phyloP scores from a whole-genome alignment of 2,329 filamentous ascomycete species.

The Colletotrichum camelliae region DNA sequence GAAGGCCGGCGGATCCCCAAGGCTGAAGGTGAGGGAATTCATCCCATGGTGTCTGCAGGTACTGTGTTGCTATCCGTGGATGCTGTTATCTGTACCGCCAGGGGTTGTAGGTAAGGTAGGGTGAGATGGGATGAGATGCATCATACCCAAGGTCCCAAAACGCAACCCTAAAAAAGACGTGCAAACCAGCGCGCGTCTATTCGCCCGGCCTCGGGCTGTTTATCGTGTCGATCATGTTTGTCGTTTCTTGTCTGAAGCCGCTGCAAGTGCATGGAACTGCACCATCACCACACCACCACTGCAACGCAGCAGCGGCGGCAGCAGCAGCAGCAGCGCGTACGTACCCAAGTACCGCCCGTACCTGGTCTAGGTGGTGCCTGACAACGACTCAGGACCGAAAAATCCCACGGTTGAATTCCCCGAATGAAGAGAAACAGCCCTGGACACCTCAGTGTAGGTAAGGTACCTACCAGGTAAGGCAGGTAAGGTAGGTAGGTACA shows the following conservation, averaged over 20 bases:
- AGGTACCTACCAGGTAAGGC: too few species aligned
- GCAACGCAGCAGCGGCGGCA: background rate
- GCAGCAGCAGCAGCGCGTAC: background rate
- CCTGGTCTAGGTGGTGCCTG: background rate
- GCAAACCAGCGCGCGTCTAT: conserved; percentile 1
- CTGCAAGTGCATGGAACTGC: background rate
- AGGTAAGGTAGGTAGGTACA: too few species aligned
- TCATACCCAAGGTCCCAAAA: background rate
- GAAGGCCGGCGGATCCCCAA: background rate
- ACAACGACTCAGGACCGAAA: background rate
- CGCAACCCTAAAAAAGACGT: background rate
- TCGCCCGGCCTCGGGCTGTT: background rate
- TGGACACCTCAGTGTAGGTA: too few species aligned
- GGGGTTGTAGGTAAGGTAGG: background rate
- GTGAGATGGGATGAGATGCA: background rate
- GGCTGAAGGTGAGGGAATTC: background rate
- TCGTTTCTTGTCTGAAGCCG: background rate
- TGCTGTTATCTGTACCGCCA: background rate
- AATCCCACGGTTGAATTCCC: conserved; percentile 1
- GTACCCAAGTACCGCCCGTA: background rate
- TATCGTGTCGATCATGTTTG: background rate
- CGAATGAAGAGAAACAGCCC: background rate
- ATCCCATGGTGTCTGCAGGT: background rate
- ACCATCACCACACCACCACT: background rate
- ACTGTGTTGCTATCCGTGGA: background rate